Percentiles rank a stretch among this genome's conserved stretches.
phyloP scores from a whole-genome alignment of 805 yeast genomes.

The Debaryomyces tyrocola region DNA sequence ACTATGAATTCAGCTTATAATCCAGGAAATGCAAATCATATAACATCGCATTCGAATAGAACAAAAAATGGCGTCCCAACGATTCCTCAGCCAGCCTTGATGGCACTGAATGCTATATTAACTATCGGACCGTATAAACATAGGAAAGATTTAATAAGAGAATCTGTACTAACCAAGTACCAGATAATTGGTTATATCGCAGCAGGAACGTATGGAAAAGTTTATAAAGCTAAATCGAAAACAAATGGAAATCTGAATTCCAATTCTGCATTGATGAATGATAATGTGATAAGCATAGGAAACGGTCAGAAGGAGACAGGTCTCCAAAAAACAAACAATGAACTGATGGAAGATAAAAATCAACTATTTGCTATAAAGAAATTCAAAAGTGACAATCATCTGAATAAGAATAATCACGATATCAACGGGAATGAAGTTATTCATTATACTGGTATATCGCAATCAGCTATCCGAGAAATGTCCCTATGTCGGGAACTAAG shows the following conservation, averaged over 20 bases:
- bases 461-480: conserved; percentile 95
- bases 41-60: conserved; percentile 8
- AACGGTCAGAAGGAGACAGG: conserved; percentile 3
- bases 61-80: conserved; percentile 11
- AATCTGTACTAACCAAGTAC: conserved; percentile 79
- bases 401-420: conserved; percentile 35
- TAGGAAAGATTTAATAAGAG: conserved; percentile 60
- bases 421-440: conserved; percentile 79
- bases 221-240: conserved; percentile 77
- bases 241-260: conserved; percentile 10
- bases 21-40: not conserved
- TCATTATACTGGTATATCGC: conserved; percentile 93
- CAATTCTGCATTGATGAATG: conserved; percentile 11
- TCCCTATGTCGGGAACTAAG: conserved; percentile 85
- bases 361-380: conserved; percentile 83
- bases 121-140: conserved; percentile 46
- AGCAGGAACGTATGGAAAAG: conserved; percentile 96
- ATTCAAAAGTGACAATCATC: conserved; percentile 77
- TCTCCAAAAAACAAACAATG: conserved; percentile 5
- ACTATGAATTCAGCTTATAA: not conserved
- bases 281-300: conserved; percentile 5
- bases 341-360: conserved; percentile 10
- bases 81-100: conserved; percentile 37
- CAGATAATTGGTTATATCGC: conserved; percentile 94
- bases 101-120: conserved; percentile 41